These are phyloP conservation scores for Acacia confusa DNA, from an alignment of 306 rosid species.

Conservation along the genomic window DNA sequence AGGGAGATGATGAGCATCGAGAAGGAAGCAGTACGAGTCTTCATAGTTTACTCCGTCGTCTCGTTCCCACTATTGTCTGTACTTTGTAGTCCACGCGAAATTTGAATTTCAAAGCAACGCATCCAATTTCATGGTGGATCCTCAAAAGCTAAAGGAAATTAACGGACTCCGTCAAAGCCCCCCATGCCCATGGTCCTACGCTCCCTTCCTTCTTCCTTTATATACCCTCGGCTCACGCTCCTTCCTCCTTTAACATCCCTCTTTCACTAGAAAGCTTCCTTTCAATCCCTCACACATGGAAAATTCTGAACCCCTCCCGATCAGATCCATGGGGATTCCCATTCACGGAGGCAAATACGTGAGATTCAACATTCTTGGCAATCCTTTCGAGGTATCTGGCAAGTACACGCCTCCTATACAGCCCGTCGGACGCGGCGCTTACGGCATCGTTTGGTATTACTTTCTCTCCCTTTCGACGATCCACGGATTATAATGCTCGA, in stretches of 20 bases:
- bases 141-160: background rate
- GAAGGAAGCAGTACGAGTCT: background rate
- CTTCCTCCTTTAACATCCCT: background rate
- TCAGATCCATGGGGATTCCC: slow-evolving; percentile 46
- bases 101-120: slow-evolving; percentile 14
- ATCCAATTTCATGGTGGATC: background rate
- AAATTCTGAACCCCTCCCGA: slow-evolving; percentile 34
- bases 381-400: slow-evolving; percentile 66
- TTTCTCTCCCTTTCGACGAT: background rate
- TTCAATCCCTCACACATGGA: slow-evolving; percentile 16
- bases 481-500: background rate
- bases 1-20: no score
- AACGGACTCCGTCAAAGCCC: background rate
- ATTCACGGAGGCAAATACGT: slow-evolving; percentile 57
- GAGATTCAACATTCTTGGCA: slow-evolving; percentile 75
- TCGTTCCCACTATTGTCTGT: background rate
- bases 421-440: slow-evolving; percentile 96
- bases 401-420: slow-evolving; percentile 79
- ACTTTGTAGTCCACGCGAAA: background rate
- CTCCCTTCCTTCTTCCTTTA: background rate
- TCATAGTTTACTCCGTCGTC: background rate
- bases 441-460: slow-evolving; percentile 90
- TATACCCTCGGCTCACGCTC: background rate
- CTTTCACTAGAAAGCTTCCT: background rate
- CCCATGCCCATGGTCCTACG: background rate